Evolutionary conservation across 495 filamentous ascomycete species (phyloP), one percentile per base, ranked within the genome.

Genomic region (Aspergillus sclerotioniger): DNA sequence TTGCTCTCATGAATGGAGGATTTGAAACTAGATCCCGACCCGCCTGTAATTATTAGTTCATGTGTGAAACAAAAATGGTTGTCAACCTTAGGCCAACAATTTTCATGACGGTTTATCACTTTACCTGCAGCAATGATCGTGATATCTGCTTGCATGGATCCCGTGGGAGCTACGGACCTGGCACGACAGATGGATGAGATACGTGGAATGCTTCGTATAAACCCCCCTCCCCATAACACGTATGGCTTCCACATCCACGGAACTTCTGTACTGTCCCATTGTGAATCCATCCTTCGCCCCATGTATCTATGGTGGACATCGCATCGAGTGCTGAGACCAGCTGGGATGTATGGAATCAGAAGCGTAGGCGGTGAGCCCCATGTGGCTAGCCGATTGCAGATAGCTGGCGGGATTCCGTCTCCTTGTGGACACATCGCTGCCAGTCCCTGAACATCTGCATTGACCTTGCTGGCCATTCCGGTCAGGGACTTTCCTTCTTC

Each of bases 361-460:
- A 56, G 25, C 56, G 71, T 66, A 77, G 73, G 74, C 75, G 75
- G 75, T 76, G 72, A 76, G 66, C 15, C 45, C 31, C 46, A 9
- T 46, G 54, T 65, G 60, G 52, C 66, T 63, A 63, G 59, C 54
- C 54, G 21, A 51, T 56, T 62, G 43, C 49, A 57, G 61, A 65
- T 65, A 62, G 65, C 58, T 62, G 67, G 71, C 73, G 73, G 71
- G 67, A 71, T 70, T 73, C 72, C 64, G 53, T 64, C 70, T 62
- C 59, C 71, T 77, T 77, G 75, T 76, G 75, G 75, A 77, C 75
- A 77, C 73, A 77, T 76, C 69, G 65, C 61, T 66, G 63, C 48
- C 58, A 59, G 39, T 62, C 53, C 59, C 51, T 55, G 44, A 65
- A 17, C 41, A 54, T 41, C 41, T 47, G 33, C 32, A 6, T 62